phyloP scores from a whole-genome alignment of 2,329 filamentous ascomycete genomes.

The Septoria linicola region DNA sequence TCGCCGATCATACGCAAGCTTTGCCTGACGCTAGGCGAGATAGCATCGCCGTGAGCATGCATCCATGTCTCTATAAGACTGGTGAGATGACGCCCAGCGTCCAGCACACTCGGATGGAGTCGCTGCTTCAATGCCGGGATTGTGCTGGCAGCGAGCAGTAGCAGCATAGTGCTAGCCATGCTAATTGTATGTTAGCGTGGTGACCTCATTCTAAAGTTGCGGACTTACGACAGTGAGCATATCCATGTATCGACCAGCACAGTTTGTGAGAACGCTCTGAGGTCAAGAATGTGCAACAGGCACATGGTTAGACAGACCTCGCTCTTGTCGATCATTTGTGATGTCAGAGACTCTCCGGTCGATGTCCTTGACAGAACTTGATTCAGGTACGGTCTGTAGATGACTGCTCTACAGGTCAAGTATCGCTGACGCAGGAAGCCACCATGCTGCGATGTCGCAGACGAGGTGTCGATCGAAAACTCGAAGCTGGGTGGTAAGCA shows the following conservation, averaged over 20 bases:
- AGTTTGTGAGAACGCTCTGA: constrained; percentile 16
- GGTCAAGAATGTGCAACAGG: constrained; percentile 17
- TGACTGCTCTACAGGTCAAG: constrained; percentile 19
- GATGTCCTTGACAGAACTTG: constrained; percentile 14
- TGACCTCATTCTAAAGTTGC: not conserved
- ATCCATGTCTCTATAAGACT: constrained; percentile 16
- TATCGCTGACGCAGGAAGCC: constrained; percentile 20
- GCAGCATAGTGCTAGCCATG: constrained; percentile 20
- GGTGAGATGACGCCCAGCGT: constrained; percentile 8
- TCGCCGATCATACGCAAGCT: constrained; percentile 19
- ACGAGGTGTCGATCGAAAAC: constrained; percentile 7
- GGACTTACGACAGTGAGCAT: constrained; percentile 16
- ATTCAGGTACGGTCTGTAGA: constrained; percentile 17
- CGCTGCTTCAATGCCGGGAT: constrained; percentile 13
- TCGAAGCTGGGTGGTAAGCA: constrained; percentile 15
- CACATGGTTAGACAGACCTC: constrained; percentile 19
- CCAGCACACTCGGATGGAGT: not conserved
- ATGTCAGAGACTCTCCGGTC: constrained; percentile 3
- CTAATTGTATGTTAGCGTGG: not conserved
- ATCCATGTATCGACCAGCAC: constrained; percentile 22
- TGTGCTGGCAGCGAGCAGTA: constrained; percentile 15
- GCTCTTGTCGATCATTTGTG: constrained; percentile 13
- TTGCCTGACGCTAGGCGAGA: constrained; percentile 16
- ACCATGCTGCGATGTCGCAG: constrained; percentile 7
- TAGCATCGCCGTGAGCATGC: constrained; percentile 9